Percentiles rank a stretch among this genome's conserved stretches.
phyloP scores from a whole-genome alignment of 192 early-diverging fungal genomes.

The Coemansia aciculifera region DNA sequence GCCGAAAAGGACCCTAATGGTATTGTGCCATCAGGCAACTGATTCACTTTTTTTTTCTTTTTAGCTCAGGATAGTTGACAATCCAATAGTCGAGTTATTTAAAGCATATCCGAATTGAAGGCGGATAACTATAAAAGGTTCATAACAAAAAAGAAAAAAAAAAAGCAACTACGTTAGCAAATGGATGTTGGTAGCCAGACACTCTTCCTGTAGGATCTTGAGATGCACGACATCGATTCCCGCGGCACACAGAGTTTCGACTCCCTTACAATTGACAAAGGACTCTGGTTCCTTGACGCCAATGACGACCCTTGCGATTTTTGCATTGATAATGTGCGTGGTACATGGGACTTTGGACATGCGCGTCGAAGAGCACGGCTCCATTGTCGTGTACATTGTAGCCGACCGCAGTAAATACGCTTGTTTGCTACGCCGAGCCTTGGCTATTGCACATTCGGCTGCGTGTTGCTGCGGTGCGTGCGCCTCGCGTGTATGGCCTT shows the following conservation, averaged over 20 bases:
- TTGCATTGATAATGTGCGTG: slow-evolving; percentile 68
- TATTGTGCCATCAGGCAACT: slow-evolving; percentile 44
- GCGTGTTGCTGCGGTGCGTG: slow-evolving; percentile 26
- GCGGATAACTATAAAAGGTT: neutral
- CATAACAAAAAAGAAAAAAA: neutral
- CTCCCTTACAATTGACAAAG: slow-evolving; percentile 82
- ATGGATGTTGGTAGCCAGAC: slow-evolving; percentile 73
- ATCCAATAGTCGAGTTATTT: neutral
- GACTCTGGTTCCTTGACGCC: slow-evolving; percentile 85
- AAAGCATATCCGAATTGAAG: neutral
- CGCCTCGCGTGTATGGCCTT: slow-evolving; percentile 35
- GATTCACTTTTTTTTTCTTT: neutral
- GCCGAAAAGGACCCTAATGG: slow-evolving; percentile 53
- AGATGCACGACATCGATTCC: slow-evolving; percentile 80
- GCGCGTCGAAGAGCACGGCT: slow-evolving; percentile 80
- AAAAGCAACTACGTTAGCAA: slow-evolving; percentile 16
- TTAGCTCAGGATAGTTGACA: neutral
- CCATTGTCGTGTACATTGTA: slow-evolving; percentile 96
- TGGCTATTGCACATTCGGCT: slow-evolving; percentile 25
- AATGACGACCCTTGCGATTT: slow-evolving; percentile 74
- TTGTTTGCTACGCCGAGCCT: slow-evolving; percentile 15
- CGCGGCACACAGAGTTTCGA: slow-evolving; percentile 60
- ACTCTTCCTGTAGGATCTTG: slow-evolving; percentile 69
- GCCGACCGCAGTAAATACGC: slow-evolving; percentile 35
- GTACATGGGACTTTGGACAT: slow-evolving; percentile 78